Percentiles rank a stretch among this genome's conserved stretches.
These are phyloP conservation scores for Cyberlindnera bimundalis DNA, from an alignment of 805 yeast species.

Conservation along the genomic window DNA sequence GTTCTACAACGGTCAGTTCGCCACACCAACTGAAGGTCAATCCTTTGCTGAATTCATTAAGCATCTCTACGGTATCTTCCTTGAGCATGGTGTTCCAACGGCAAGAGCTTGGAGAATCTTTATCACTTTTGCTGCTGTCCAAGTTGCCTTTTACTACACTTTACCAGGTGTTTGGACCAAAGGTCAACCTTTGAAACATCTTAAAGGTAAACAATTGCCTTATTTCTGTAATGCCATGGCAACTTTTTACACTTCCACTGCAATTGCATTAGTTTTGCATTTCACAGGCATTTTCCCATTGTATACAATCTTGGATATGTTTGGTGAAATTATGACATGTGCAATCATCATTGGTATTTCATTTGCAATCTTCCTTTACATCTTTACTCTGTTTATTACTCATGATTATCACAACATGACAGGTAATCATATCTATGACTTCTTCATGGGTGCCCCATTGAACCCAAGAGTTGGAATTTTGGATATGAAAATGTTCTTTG, in stretches of 20 bases:
- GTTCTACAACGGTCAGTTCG: conserved; percentile 71
- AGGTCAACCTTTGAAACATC: conserved; percentile 88
- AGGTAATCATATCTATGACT: conserved; percentile 84
- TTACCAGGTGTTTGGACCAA: conserved; percentile 94
- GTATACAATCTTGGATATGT: conserved; percentile 70
- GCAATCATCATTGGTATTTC: conserved; percentile 78
- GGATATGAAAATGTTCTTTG: conserved; percentile 96
- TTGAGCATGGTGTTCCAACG: conserved; percentile 57
- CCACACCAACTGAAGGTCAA: conserved; percentile 61
- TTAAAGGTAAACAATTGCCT: conserved; percentile 76
- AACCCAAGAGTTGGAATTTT: conserved; percentile 92
- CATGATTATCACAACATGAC: conserved; percentile 88
- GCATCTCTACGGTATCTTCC: conserved; percentile 43
- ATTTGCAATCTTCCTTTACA: conserved; percentile 66
- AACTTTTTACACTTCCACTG: conserved; percentile 71
- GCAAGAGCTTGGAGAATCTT: conserved; percentile 65
- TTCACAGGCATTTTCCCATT: conserved; percentile 70
- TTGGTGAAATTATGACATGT: conserved; percentile 90
- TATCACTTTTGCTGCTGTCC: conserved; percentile 62
- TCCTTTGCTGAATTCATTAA: conserved; percentile 40
- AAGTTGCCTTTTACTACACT: conserved; percentile 70
- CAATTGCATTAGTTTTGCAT: conserved; percentile 59
- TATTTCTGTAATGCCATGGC: conserved; percentile 92
- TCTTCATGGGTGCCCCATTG: conserved; percentile 96
- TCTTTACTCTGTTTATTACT: conserved; percentile 59